Evolutionary conservation across 2,329 filamentous ascomycete genomes (phyloP), one percentile per base, ranked within the genome.

Genomic region (Colletotrichum sp.): DNA sequence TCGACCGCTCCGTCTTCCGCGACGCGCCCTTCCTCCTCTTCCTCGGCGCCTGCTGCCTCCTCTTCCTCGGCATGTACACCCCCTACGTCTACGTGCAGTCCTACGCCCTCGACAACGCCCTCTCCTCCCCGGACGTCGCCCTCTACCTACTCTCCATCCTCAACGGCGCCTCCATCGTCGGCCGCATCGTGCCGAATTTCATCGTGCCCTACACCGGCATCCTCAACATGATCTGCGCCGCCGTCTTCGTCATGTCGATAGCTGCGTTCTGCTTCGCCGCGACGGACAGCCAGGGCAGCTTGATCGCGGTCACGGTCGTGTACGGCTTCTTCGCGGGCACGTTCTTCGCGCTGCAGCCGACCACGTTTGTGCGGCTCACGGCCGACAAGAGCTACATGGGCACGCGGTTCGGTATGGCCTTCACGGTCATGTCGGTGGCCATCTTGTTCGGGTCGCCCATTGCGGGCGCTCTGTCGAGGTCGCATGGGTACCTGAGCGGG

Each of bases 61-160:
- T 80, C 36, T 89, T 88, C 78, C 80, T 88, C 77, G 85, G 84
- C 24, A 81, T 90, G 24, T 90, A 89, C 80, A 84, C 87, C 57
- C 84, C 87, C 2, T 88, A 89, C 81, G 89, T 87, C 78, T 89
- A 87, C 80, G 83, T 88, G 75, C 81, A 85, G 77, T 80, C 84
- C 48, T 88, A 83, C 75, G 83, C 82, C 16, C 85, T 86, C 39
- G 84, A 84, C 65, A 86, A 85, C 78, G 84, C 83, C 48, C 34
- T 71, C 34, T 68, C 72, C 28, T 67, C 71, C 57, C 52, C 36
- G 24, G 32, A 60, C 18, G 83, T 85, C 67, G 81, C 84, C 8
- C 84, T 85, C 18, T 87, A 88, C 79, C 82, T 87, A 9, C 82
- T 89, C 34, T 81, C 84, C 12, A 81, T 86, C 70, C 81, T 90